Conservation (phyloP, 73 alveolate species). For the Tetrahymena thermophila region DNA sequence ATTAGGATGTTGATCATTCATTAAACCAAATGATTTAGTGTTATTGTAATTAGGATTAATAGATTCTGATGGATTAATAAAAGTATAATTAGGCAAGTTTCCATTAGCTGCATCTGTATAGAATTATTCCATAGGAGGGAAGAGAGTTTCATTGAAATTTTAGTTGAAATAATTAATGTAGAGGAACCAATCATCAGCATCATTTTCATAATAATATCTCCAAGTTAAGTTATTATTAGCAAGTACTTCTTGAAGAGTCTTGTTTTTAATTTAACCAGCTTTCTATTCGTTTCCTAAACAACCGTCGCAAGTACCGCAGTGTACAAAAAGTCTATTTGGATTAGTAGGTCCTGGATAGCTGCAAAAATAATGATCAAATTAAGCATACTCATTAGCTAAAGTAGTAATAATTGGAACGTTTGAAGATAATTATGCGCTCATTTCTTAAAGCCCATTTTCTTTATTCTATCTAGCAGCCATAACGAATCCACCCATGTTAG, state of each 20-base stretch:
- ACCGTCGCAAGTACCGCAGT: background rate
- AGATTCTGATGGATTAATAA: conserved; percentile 1
- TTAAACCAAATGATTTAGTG: background rate
- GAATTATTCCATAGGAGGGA: conserved; percentile 6
- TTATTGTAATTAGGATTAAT: background rate
- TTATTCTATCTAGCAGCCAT: background rate
- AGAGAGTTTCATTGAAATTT: background rate
- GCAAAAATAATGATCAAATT: background rate
- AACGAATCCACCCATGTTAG: background rate
- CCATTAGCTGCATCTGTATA: background rate
- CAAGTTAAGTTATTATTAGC: background rate
- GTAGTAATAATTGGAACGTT: conserved; percentile 1
- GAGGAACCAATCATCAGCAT: conserved; percentile 10
- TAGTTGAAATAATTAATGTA: background rate
- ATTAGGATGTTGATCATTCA: background rate
- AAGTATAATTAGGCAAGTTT: background rate
- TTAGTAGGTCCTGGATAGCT: background rate
- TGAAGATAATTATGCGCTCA: background rate
- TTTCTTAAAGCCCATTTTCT: background rate
- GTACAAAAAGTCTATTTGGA: background rate
- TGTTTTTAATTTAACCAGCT: background rate
- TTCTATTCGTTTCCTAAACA: background rate
- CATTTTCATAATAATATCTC: conserved; percentile 2
- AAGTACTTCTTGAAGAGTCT: background rate
- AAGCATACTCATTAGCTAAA: background rate